Conservation (phyloP, 805 yeast genomes). For the Cyberlindnera misumaiensis region DNA sequence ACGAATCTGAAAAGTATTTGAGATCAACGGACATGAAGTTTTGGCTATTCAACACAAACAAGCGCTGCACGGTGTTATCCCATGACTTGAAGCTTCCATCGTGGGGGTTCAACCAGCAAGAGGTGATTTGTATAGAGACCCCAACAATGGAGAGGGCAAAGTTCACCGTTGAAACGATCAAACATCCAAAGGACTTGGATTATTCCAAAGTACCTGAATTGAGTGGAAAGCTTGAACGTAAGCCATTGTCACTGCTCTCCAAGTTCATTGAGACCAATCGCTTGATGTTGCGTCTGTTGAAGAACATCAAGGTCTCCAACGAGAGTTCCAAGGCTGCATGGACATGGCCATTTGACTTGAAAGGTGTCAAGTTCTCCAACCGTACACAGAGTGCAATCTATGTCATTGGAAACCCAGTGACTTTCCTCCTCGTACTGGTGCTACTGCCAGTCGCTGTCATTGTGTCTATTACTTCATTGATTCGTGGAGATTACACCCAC, state of each 20-base stretch:
- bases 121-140: slow-evolving; percentile 75
- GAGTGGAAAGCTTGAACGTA: slow-evolving; percentile 4
- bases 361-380: slow-evolving; percentile 57
- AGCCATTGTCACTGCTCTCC: slow-evolving; percentile 5
- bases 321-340: slow-evolving; percentile 36
- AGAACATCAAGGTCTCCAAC: slow-evolving; percentile 15
- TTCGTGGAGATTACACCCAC: slow-evolving; percentile 19
- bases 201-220: slow-evolving; percentile 8
- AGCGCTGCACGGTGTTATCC: slow-evolving; percentile 66
- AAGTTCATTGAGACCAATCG: slow-evolving; percentile 19
- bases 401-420: slow-evolving; percentile 56
- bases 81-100: slow-evolving; percentile 70
- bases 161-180: slow-evolving; percentile 68
- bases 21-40: slow-evolving; percentile 53
- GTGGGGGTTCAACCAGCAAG: slow-evolving; percentile 83
- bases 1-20: slow-evolving; percentile 23
- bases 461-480: slow-evolving; percentile 18
- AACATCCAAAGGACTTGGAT: slow-evolving; percentile 23
- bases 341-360: slow-evolving; percentile 53
- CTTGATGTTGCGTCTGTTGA: slow-evolving; percentile 13
- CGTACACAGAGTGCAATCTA: slow-evolving; percentile 42
- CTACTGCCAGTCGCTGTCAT: slow-evolving; percentile 24
- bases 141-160: slow-evolving; percentile 62
- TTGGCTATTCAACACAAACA: slow-evolving; percentile 58
- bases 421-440: slow-evolving; percentile 42